These are phyloP conservation scores for Prosopis cineraria DNA, from an alignment of 306 rosid species.

Conservation along the genomic window DNA sequence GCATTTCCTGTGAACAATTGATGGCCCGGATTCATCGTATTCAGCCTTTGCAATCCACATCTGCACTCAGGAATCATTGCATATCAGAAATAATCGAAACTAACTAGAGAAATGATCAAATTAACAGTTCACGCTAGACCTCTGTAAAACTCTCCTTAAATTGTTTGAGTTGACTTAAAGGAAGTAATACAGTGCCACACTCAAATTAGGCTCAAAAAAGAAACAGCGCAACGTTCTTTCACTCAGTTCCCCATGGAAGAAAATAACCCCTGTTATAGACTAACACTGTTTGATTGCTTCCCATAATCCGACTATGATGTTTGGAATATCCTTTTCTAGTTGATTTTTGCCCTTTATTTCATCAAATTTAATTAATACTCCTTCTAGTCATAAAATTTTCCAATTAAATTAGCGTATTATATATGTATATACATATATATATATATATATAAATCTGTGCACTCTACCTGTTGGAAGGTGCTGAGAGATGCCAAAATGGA, in stretches of 20 bases:
- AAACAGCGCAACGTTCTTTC: neutral
- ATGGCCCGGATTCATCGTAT: slow-evolving; percentile 95
- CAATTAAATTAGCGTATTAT: neutral
- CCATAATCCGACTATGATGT: slow-evolving; percentile 18
- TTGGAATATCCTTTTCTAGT: neutral
- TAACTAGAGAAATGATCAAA: neutral
- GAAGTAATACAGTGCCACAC: neutral
- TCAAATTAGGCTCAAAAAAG: neutral
- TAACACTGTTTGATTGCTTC: slow-evolving; percentile 2
- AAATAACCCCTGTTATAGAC: neutral
- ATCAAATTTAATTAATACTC: neutral
- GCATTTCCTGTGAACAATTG: slow-evolving; percentile 98
- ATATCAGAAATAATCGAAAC: slow-evolving; percentile 17
- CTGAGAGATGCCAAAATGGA: slow-evolving; percentile 98
- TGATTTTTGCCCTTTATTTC: neutral
- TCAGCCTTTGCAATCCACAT: slow-evolving; percentile 99
- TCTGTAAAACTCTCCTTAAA: neutral
- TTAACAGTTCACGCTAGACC: neutral
- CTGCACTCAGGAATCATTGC: slow-evolving; percentile 44
- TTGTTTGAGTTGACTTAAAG: neutral
- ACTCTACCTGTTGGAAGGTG: slow-evolving; percentile 97
- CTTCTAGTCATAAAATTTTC: slow-evolving; percentile 7
- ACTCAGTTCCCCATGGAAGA: neutral
- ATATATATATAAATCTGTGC: neutral
- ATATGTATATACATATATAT: no score